Conservation (phyloP, 2,329 filamentous ascomycete species). For the Cladosporium sp. region DNA sequence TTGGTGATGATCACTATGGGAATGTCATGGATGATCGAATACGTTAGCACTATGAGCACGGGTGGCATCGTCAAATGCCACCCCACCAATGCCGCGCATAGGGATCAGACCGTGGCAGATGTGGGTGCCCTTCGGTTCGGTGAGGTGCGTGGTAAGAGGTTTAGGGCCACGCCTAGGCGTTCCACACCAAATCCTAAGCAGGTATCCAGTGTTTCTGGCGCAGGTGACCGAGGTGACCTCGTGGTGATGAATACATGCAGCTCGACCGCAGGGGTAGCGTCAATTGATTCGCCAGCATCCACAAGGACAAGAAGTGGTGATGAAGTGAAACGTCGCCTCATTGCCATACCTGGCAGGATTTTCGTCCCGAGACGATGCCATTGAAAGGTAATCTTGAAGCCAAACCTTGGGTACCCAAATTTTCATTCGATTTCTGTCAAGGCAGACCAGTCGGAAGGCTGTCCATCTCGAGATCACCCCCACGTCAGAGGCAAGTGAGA, state of each 20-base stretch:
- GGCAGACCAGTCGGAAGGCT: conserved; percentile 8
- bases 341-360: conserved; percentile 4
- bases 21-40: conserved; percentile 17
- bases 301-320: conserved; percentile 2
- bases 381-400: conserved; percentile 18
- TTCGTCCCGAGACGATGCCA: background rate
- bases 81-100: conserved; percentile 18
- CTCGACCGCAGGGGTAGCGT: conserved; percentile 13
- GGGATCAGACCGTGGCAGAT: conserved; percentile 4
- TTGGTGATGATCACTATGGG: conserved; percentile 15
- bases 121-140: conserved; percentile 6
- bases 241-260: conserved; percentile 17
- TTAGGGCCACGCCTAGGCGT: conserved; percentile 15
- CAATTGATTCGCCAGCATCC: background rate
- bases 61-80: conserved; percentile 10
- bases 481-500: conserved; percentile 1
- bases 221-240: conserved; percentile 11
- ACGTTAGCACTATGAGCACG: conserved; percentile 10
- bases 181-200: conserved; percentile 14
- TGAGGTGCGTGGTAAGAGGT: conserved; percentile 10
- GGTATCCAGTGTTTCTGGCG: conserved; percentile 10
- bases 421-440: background rate
- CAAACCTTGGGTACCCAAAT: background rate
- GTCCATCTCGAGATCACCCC: conserved; percentile 6
- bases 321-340: conserved; percentile 2